These are phyloP conservation scores for Solanum raphanifolium DNA, from an alignment of 257 asterid genomes.

Conservation along the genomic window DNA sequence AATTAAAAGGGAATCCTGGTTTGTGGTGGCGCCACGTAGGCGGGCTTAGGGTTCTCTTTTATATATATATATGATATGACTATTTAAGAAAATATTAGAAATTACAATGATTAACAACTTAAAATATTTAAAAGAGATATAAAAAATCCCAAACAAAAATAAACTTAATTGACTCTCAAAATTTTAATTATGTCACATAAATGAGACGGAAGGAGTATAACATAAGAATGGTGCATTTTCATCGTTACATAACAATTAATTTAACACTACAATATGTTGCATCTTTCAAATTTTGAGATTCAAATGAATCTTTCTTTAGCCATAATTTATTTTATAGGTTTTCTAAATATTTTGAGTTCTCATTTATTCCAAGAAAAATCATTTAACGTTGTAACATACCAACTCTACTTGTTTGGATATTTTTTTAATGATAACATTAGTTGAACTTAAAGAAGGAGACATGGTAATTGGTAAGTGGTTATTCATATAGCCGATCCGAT, in stretches of 20 bases:
- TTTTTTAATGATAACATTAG: background rate
- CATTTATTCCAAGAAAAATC: background rate
- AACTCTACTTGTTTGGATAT: background rate
- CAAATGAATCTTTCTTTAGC: background rate
- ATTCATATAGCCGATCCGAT: background rate
- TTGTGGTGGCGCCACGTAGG: no score
- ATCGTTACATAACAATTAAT: background rate
- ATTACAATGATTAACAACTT: no score
- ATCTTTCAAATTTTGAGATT: background rate
- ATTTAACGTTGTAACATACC: background rate
- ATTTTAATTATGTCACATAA: background rate
- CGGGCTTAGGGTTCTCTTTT: no score
- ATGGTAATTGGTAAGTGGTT: background rate
- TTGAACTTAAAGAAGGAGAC: no score
- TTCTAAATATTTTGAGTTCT: background rate
- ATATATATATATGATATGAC: no score
- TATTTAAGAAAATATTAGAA: no score
- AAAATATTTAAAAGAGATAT: no score
- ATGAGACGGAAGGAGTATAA: background rate
- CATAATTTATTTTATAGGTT: background rate
- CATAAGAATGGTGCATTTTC: background rate
- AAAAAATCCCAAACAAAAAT: background rate
- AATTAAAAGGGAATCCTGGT: no score
- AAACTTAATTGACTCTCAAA: background rate
- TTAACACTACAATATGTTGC: background rate